Evolutionary conservation across 2,329 filamentous ascomycete species (phyloP).

Genomic region (Aspergillus calidoustus): DNA sequence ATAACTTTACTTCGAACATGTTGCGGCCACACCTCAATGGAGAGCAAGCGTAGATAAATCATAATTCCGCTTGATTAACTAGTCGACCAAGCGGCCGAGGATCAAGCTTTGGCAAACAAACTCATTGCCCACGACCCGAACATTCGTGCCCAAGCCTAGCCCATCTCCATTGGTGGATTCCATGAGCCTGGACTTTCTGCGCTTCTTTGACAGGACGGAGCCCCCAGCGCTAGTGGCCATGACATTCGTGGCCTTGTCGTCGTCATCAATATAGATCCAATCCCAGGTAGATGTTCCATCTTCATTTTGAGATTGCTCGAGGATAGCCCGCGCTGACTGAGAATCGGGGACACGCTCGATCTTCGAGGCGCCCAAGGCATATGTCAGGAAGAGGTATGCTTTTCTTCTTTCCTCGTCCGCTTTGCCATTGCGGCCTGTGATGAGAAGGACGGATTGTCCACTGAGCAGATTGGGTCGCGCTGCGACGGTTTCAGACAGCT

Average conservation of each 20-base stretch:
- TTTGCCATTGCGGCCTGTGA: slow-evolving; percentile 65
- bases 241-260: slow-evolving; percentile 57
- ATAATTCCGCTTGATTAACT: slow-evolving; percentile 33
- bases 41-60: background rate
- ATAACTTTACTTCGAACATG: background rate
- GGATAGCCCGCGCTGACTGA: slow-evolving; percentile 64
- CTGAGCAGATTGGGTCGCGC: slow-evolving; percentile 67
- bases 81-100: slow-evolving; percentile 75
- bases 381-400: slow-evolving; percentile 79
- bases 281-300: slow-evolving; percentile 60
- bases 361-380: slow-evolving; percentile 72
- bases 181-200: slow-evolving; percentile 42
- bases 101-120: slow-evolving; percentile 93
- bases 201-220: slow-evolving; percentile 47
- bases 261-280: slow-evolving; percentile 79
- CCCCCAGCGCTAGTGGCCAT: slow-evolving; percentile 40
- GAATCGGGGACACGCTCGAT: slow-evolving; percentile 69
- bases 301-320: slow-evolving; percentile 56
- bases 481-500: slow-evolving; percentile 61
- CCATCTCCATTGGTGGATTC: slow-evolving; percentile 34
- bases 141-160: slow-evolving; percentile 49
- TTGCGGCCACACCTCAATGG: background rate
- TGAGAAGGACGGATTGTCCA: slow-evolving; percentile 70
- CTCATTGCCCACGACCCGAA: slow-evolving; percentile 79
- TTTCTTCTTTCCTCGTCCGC: slow-evolving; percentile 69